Conservation (phyloP, 208 protist genomes). For the Leishmania braziliensis region DNA sequence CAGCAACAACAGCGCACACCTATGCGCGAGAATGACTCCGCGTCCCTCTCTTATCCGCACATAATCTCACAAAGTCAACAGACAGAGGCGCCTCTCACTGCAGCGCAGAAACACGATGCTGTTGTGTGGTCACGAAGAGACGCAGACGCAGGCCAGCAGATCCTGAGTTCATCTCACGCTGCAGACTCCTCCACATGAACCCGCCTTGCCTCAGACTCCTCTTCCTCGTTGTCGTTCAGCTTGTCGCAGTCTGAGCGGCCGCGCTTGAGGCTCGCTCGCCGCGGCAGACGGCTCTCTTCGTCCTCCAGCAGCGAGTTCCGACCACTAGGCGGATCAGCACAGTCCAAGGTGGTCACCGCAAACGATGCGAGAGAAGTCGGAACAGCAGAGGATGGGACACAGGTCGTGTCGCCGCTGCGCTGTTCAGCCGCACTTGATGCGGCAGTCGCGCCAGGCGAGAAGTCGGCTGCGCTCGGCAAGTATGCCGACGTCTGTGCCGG, state of each 20-base stretch:
- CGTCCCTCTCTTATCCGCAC: neutral
- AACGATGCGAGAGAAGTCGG: neutral
- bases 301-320: constrained; percentile 27
- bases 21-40: neutral
- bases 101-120: neutral
- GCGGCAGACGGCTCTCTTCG: constrained; percentile 31
- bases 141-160: too few species aligned
- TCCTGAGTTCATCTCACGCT: neutral
- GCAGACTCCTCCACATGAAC: constrained; percentile 13
- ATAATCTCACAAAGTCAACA: too few species aligned
- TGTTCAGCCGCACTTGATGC: constrained; percentile 9
- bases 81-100: neutral
- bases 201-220: constrained; percentile 22
- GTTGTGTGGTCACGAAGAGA: neutral
- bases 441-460: neutral
- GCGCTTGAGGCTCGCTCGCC: constrained; percentile 23
- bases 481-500: too few species aligned
- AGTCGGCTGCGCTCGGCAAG: constrained; percentile 1
- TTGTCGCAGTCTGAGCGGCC: constrained; percentile 16
- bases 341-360: neutral
- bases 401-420: constrained; percentile 1
- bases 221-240: constrained; percentile 21
- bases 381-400: neutral
- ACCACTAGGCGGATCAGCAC: constrained; percentile 20
- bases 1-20: neutral